Base-by-base conservation (phyloP, 257 asterid species). In the Nicotiana tomentosiformis region DNA sequence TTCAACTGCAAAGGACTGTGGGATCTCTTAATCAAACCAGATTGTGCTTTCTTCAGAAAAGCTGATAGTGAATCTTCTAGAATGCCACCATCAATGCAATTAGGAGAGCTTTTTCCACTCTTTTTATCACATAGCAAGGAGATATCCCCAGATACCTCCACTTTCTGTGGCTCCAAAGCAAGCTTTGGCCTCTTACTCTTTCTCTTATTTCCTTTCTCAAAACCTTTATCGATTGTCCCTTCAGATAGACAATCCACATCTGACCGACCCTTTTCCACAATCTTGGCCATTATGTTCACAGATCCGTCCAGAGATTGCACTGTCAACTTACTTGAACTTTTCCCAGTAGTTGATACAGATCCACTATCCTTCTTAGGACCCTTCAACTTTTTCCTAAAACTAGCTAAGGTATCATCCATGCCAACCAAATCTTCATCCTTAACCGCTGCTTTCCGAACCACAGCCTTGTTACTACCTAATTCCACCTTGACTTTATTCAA, bases 341-440 rank as follows among this genome's bases (percentile, higher is more conserved):
- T 88, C 76, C 55, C 88, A 66, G 70, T 87, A 9, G 39, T 83
- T 35, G 81, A 77, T 23, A 82, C 88, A 86, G 87, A 84, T 80
- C 90, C 91, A 80, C 81, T 87, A 76, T 84, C 88, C 90, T 89
- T 96, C 84, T 90, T 94, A 16, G 98, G 94, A 83, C 86, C 97
- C 91, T 86, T 91, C 90, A 96, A 86, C 87, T 95, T 94, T 88
- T 91, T 94, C 91, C 92, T 90, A 81, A 94, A 93, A 86, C 78
- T 93, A 8, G 98, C 99, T 88, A 96, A 89, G 5, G 99, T 96
- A 60, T 96, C 99, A 77, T 92, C 92, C 99, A 96, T 93, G 81
- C 92, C 93, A 74, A 88, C 92, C 78, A 90, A 83, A 81, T 94
- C 96, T 53, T 87, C 91, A 62, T 82, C 92, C 87, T 85, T 86